phyloP scores from a whole-genome alignment of 306 rosid genomes.

The Castanea mollissima region DNA sequence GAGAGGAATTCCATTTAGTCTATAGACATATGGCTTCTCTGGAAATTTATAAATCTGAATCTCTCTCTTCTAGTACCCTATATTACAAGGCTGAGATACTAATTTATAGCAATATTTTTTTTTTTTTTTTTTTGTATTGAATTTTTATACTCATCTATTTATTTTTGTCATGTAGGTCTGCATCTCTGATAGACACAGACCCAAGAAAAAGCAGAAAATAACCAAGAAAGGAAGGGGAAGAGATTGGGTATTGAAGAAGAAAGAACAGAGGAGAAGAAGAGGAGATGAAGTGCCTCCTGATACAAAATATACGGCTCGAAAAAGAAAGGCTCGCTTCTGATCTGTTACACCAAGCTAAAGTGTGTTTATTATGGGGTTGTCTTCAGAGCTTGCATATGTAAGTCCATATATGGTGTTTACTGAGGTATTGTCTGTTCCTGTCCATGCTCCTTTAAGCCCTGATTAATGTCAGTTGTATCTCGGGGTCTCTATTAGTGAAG shows the following conservation, averaged over 20 bases:
- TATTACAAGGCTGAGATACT: neutral
- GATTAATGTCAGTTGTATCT: neutral
- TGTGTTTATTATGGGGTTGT: neutral
- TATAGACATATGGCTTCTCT: neutral
- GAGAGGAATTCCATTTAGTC: neutral
- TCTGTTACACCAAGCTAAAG: neutral
- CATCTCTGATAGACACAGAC: constrained; percentile 76
- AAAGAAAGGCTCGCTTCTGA: constrained; percentile 80
- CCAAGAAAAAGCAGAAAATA: constrained; percentile 62
- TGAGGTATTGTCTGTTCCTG: neutral
- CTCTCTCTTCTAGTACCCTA: neutral
- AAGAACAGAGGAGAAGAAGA: constrained; percentile 87
- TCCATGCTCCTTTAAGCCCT: neutral
- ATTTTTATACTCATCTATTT: neutral
- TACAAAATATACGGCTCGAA: constrained; percentile 80
- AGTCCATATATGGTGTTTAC: neutral
- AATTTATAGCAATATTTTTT: neutral
- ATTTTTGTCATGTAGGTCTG: constrained; percentile 41
- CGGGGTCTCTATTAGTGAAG: neutral
- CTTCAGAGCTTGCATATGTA: neutral
- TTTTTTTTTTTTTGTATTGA: neutral
- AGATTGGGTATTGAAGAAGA: constrained; percentile 83
- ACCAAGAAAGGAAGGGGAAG: constrained; percentile 64
- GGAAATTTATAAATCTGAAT: neutral
- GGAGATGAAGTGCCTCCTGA: constrained; percentile 75